A percentile compares a stretch with the other conserved stretches of the same genome.
Evolutionary conservation across 129 eudicot species (phyloP).

Genomic region (Flaveria brownii): DNA sequence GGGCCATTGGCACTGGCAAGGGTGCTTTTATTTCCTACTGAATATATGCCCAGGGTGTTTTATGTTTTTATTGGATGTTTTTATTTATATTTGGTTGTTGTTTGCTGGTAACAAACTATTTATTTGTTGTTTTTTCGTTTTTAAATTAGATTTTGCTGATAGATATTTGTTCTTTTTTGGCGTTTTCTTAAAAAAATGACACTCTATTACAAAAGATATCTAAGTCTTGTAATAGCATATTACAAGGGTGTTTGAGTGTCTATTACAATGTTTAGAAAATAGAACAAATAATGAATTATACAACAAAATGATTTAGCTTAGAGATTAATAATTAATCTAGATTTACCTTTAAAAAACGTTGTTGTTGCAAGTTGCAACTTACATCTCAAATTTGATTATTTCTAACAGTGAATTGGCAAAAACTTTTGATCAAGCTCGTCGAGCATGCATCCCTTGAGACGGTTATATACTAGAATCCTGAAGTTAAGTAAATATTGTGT

Average conservation of each 20-base stretch:
- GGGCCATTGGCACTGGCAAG: background rate
- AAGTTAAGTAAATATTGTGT: background rate
- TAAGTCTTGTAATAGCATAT: background rate
- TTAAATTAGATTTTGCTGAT: background rate
- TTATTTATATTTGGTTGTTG: slow-evolving; percentile 1
- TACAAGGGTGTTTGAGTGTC: background rate
- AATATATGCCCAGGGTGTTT: slow-evolving; percentile 13
- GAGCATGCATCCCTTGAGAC: background rate
- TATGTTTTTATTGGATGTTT: background rate
- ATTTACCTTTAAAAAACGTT: background rate
- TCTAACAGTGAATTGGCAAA: background rate
- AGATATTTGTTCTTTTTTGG: background rate
- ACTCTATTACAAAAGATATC: background rate
- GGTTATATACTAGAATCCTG: background rate
- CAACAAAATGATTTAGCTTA: background rate
- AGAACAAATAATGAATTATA: background rate
- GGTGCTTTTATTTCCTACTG: slow-evolving; percentile 16
- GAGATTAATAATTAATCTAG: background rate
- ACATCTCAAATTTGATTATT: background rate
- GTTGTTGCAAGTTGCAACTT: background rate
- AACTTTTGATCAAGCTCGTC: background rate
- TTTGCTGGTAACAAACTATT: background rate
- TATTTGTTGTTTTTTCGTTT: background rate
- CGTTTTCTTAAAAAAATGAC: background rate
- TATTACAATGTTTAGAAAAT: background rate